Evolutionary conservation across 495 filamentous ascomycete genomes (phyloP), one percentile per base, ranked within the genome.

Genomic region (Penicillium longicatenatum): DNA sequence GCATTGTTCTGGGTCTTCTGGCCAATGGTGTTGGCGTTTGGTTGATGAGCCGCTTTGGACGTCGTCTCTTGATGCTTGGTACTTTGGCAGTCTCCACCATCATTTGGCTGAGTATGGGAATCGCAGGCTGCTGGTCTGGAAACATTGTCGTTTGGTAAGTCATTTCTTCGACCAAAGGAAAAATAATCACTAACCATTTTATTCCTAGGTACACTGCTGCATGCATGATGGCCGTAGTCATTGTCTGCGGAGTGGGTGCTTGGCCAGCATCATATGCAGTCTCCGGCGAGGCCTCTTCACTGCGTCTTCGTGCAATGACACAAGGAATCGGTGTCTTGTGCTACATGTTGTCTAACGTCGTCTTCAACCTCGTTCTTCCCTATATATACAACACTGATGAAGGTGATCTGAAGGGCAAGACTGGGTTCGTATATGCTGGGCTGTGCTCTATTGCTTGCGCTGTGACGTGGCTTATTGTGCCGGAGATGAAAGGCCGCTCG

Each of bases 21-120:
- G 64, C 64, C 6, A 75, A 75, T 52, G 57, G 52, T 0, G 47
- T 70, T 6, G 66, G 70, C 26, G 55, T 73, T 19, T 66, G 62
- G 65, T 62, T 67, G 9, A 52, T 70, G 46, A 62, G 65, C 12
- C 42, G 54, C 1, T 60, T 70, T 31, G 70, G 70, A 9, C 62
- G 70, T 5, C 60, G 67, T 7, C 45, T 41, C 6, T 60, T 73
- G 21, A 61, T 68, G 10, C 30, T 66, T 9, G 51, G 48, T 5
- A 65, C 69, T 3, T 31, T 73, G 48, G 54, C 37, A 1, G 39
- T 63, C 17, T 45, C 64, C 0, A 66, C 65, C 0, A 30, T 65
- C 3, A 50, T 71, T 0, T 75, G 70, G 70, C 52, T 60, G 45
- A 63, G 63, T 1, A 70, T 73, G 65, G 72, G 72, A 3, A 68